Evolutionary conservation across 352 stramenopile genomes (phyloP).

Genomic region (Pythium aphanidermatum): DNA sequence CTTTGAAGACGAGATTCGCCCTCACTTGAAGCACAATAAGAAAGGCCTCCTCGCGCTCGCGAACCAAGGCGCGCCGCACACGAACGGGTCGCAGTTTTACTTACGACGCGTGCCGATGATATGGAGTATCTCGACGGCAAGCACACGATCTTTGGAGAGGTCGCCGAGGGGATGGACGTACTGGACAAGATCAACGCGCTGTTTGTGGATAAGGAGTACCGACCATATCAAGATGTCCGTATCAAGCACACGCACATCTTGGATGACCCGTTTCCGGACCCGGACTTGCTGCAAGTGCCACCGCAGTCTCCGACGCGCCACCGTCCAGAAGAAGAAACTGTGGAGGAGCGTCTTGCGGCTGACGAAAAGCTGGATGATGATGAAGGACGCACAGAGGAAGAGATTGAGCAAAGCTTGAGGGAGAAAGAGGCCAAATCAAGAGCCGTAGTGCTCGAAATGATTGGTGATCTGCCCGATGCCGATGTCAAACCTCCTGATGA

Average conservation of each 20-base stretch:
- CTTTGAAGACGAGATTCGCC: constrained; percentile 72
- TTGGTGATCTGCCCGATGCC: constrained; percentile 96
- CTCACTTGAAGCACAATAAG: constrained; percentile 43
- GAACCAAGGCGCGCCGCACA: constrained; percentile 56
- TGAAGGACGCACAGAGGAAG: constrained; percentile 70
- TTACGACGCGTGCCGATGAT: constrained; percentile 90
- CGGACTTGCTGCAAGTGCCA: constrained; percentile 62
- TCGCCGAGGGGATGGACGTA: constrained; percentile 93
- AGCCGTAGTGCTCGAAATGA: constrained; percentile 98
- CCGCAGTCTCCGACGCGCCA: constrained; percentile 81
- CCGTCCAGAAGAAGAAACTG: constrained; percentile 87
- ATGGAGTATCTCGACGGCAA: constrained; percentile 90
- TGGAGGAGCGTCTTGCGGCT: constrained; percentile 86
- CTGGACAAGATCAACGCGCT: constrained; percentile 92
- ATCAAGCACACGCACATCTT: constrained; percentile 92
- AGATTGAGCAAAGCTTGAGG: constrained; percentile 85
- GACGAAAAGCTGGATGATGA: constrained; percentile 83
- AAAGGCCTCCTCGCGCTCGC: constrained; percentile 82
- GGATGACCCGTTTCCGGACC: constrained; percentile 81
- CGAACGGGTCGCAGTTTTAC: constrained; percentile 94
- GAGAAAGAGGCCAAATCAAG: constrained; percentile 93
- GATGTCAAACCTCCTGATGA: constrained; percentile 97
- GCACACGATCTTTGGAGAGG: constrained; percentile 90
- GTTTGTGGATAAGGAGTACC: constrained; percentile 93
- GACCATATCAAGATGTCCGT: constrained; percentile 96